These are phyloP conservation scores for Aquilaria sinensis DNA, from an alignment of 345 rosid genomes.

Conservation along the genomic window DNA sequence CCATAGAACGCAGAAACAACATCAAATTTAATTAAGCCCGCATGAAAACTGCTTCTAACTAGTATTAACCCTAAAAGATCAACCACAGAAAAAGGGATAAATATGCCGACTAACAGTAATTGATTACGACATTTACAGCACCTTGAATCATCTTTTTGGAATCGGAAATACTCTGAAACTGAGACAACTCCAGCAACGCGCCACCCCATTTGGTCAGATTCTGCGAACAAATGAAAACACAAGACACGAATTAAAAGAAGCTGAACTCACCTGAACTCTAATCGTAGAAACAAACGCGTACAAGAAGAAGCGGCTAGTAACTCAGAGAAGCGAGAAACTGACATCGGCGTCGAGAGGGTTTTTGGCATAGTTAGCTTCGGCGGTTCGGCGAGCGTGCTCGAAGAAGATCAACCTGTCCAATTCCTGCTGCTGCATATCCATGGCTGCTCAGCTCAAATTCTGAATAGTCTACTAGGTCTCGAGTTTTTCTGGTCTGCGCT, in stretches of 20 bases:
- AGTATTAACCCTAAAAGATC: background rate
- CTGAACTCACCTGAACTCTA: background rate
- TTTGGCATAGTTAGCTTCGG: constrained; percentile 51
- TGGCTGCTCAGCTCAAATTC: constrained; percentile 15
- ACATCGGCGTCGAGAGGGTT: constrained; percentile 83
- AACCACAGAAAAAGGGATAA: background rate
- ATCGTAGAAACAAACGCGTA: background rate
- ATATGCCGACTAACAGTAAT: background rate
- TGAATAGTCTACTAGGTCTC: too few species aligned
- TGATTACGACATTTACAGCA: constrained; percentile 5
- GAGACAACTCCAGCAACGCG: constrained; percentile 76
- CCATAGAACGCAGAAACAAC: too few species aligned
- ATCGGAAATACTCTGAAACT: constrained; percentile 60
- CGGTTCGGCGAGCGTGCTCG: constrained; percentile 73
- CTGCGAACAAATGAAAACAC: constrained; percentile 24
- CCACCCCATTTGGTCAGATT: constrained; percentile 90
- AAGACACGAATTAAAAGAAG: background rate
- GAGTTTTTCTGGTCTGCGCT: too few species aligned
- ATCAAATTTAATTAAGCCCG: too few species aligned
- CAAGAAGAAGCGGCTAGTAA: constrained; percentile 3
- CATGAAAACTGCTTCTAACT: too few species aligned
- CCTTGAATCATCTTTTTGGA: constrained; percentile 78
- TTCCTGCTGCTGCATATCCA: constrained; percentile 59
- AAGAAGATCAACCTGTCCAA: constrained; percentile 65
- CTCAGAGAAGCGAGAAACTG: constrained; percentile 8